Conservation (phyloP, 2,329 filamentous ascomycete species). For the Emergomyces africanus region DNA sequence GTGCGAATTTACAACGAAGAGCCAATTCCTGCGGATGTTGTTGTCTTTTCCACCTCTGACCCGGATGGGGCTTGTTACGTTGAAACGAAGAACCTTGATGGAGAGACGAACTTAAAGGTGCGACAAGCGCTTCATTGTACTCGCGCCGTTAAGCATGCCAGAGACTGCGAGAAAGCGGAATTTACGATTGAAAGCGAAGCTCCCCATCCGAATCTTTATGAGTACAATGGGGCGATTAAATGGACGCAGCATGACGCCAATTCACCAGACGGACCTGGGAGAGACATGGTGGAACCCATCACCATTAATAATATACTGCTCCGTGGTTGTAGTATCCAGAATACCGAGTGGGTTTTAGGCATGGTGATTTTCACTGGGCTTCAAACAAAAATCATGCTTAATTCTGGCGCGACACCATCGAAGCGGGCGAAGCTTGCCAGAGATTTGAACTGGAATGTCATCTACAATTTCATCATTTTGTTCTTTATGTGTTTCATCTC, state of each 20-base stretch:
- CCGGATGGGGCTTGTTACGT: slow-evolving; percentile 91
- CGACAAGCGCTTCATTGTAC: slow-evolving; percentile 81
- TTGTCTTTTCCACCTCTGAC: slow-evolving; percentile 87
- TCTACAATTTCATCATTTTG: slow-evolving; percentile 89
- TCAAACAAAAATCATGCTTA: slow-evolving; percentile 99
- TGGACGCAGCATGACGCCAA: slow-evolving; percentile 66
- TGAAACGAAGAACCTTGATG: slow-evolving; percentile 95
- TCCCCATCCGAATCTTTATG: slow-evolving; percentile 87
- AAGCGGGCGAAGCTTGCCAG: slow-evolving; percentile 86
- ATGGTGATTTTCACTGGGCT: slow-evolving; percentile 89
- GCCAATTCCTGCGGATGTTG: slow-evolving; percentile 83
- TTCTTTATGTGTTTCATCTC: slow-evolving; percentile 80
- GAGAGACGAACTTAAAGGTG: slow-evolving; percentile 95
- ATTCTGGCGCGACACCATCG: slow-evolving; percentile 85
- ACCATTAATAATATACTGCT: slow-evolving; percentile 91
- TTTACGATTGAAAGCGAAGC: slow-evolving; percentile 84
- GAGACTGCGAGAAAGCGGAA: slow-evolving; percentile 79
- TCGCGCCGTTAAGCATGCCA: slow-evolving; percentile 68
- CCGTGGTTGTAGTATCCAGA: slow-evolving; percentile 82
- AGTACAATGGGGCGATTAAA: slow-evolving; percentile 79
- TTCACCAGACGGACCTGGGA: slow-evolving; percentile 48
- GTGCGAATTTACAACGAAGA: slow-evolving; percentile 94
- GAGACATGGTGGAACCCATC: slow-evolving; percentile 82
- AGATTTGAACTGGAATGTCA: slow-evolving; percentile 92
- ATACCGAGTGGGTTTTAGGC: slow-evolving; percentile 91